These are phyloP conservation scores for Uronychia binucleata DNA, from an alignment of 73 alveolate species.

Conservation along the genomic window DNA sequence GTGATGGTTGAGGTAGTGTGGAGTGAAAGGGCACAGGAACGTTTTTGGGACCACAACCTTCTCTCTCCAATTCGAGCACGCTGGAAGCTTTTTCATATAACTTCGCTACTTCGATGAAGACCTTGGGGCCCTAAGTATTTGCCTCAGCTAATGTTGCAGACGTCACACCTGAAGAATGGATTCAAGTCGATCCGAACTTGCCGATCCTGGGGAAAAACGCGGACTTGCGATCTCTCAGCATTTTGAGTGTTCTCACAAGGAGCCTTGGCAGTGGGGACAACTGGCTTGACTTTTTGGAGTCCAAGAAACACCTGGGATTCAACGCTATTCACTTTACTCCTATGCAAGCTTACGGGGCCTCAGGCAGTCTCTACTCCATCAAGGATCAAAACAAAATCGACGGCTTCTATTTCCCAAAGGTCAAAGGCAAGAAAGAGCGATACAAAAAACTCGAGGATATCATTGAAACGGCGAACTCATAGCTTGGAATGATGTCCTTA, in stretches of 20 bases:
- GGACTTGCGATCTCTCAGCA: conserved; percentile 22
- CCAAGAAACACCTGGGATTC: conserved; percentile 60
- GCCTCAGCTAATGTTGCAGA: background rate
- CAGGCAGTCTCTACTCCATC: conserved; percentile 52
- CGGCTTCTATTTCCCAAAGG: conserved; percentile 6
- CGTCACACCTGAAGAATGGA: conserved; percentile 37
- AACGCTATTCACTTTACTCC: conserved; percentile 82
- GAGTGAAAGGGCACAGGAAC: background rate
- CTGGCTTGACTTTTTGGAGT: conserved; percentile 30
- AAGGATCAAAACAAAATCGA: conserved; percentile 44
- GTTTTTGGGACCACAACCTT: background rate
- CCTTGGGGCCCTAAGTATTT: background rate
- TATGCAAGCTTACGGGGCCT: conserved; percentile 67
- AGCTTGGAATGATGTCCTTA: conserved; percentile 66
- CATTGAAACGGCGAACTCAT: conserved; percentile 29
- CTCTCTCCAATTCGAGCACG: background rate
- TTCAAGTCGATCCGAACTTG: conserved; percentile 50
- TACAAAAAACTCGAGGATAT: conserved; percentile 8
- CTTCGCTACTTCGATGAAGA: background rate
- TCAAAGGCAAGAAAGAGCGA: conserved; percentile 6
- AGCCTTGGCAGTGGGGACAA: conserved; percentile 32
- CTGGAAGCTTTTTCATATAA: background rate
- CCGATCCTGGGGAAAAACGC: background rate
- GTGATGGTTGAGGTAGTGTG: no score
- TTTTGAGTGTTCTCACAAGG: conserved; percentile 45